A percentile compares a stretch with the other conserved stretches of the same genome.
Conservation (phyloP, 2,329 filamentous ascomycete species). For the Aspergillus persii region DNA sequence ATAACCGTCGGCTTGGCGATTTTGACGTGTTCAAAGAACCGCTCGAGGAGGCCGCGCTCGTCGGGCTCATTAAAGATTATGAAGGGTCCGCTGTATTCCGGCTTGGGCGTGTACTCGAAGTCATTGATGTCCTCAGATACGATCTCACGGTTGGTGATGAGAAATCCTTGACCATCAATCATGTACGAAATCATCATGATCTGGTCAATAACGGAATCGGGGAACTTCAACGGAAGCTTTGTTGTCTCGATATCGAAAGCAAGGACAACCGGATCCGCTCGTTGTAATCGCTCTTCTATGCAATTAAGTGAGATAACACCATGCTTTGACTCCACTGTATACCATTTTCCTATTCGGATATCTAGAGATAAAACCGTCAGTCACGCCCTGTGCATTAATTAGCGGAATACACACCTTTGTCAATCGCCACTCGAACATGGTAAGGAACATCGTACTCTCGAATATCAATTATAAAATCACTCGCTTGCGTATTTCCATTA, state of each 20-base stretch:
- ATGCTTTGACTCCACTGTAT: slow-evolving; percentile 90
- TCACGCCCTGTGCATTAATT: not conserved
- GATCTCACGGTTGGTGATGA: slow-evolving; percentile 97
- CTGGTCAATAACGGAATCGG: slow-evolving; percentile 89
- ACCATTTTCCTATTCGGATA: slow-evolving; percentile 96
- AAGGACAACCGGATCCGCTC: slow-evolving; percentile 95
- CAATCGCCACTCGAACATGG: slow-evolving; percentile 97
- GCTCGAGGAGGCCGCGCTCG: slow-evolving; percentile 80
- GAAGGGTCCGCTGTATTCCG: slow-evolving; percentile 91
- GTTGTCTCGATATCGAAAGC: slow-evolving; percentile 99
- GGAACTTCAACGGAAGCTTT: slow-evolving; percentile 93
- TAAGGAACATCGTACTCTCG: slow-evolving; percentile 99
- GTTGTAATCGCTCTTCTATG: slow-evolving; percentile 81
- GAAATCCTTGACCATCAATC: slow-evolving; percentile 97
- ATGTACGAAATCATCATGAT: slow-evolving; percentile 99
- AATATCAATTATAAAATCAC: slow-evolving; percentile 97
- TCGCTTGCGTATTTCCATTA: slow-evolving; percentile 80
- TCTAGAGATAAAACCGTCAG: slow-evolving; percentile 53
- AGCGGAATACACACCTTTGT: slow-evolving; percentile 62
- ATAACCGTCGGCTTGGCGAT: slow-evolving; percentile 93
- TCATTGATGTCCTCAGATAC: slow-evolving; percentile 96
- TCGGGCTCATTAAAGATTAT: slow-evolving; percentile 98
- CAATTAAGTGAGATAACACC: slow-evolving; percentile 79
- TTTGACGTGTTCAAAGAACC: slow-evolving; percentile 95
- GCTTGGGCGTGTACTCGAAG: slow-evolving; percentile 97